These are phyloP conservation scores for Fusarium oxysporum DNA, from an alignment of 2,329 filamentous ascomycete species.

Conservation along the genomic window DNA sequence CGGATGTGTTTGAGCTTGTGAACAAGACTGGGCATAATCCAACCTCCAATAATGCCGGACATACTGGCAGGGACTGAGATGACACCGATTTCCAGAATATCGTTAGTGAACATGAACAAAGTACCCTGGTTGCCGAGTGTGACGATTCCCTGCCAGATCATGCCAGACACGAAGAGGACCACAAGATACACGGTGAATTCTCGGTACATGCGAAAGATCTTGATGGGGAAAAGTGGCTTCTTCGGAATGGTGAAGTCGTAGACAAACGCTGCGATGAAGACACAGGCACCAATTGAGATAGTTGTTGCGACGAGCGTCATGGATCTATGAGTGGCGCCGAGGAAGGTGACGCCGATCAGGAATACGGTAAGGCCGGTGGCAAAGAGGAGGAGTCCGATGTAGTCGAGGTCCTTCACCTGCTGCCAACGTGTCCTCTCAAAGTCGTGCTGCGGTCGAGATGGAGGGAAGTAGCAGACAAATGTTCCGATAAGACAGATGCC, in stretches of 20 bases:
- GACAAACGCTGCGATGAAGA: slow-evolving; percentile 9
- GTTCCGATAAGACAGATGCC: background rate
- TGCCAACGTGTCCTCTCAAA: slow-evolving; percentile 20
- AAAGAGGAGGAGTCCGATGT: slow-evolving; percentile 13
- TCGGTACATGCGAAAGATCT: slow-evolving; percentile 9
- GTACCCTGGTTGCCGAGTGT: slow-evolving; percentile 3
- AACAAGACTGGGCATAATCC: slow-evolving; percentile 15
- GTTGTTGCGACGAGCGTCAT: slow-evolving; percentile 6
- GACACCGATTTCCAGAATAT: slow-evolving; percentile 1
- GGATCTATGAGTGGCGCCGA: background rate
- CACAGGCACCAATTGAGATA: slow-evolving; percentile 1
- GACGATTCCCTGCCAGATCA: slow-evolving; percentile 13
- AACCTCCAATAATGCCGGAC: slow-evolving; percentile 11
- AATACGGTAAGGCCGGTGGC: slow-evolving; percentile 5
- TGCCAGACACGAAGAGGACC: slow-evolving; percentile 6
- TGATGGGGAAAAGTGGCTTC: slow-evolving; percentile 3
- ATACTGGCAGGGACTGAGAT: slow-evolving; percentile 1
- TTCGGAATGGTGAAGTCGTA: slow-evolving; percentile 13
- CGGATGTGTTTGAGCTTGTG: slow-evolving; percentile 21
- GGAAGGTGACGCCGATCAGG: background rate
- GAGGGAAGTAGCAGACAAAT: slow-evolving; percentile 16
- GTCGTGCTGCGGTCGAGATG: slow-evolving; percentile 9
- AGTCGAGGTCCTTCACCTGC: slow-evolving; percentile 17
- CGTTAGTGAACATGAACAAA: slow-evolving; percentile 17
- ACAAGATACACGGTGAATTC: slow-evolving; percentile 15